Base-by-base conservation (phyloP, 768 basidiomycete genomes). In the Cantharellus anzutake region DNA sequence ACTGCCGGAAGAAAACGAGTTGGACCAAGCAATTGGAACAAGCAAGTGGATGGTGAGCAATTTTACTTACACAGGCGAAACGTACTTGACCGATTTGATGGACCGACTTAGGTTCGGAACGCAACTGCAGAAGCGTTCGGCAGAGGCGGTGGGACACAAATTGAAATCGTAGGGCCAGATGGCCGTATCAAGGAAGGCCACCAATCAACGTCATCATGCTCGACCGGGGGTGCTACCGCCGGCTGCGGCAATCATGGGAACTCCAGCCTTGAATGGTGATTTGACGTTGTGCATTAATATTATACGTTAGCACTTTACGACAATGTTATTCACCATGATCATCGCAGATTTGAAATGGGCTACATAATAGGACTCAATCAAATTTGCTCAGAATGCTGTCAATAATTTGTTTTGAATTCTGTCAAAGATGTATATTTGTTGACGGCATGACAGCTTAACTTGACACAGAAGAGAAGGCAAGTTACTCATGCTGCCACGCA, bases 11-110 rank as follows among this genome's bases (percentile, higher is more conserved):
- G 60, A 69, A 0, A 71, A 73, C 0, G 77, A 77, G 16, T 72
- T 84, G 1, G 80, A 84, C 64, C 73, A 71, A 0, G 72, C 79
- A n/a, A 75, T 86, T 37, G 82, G 80, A 1, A 83, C 79, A 3
- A 73, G 72, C 34, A 80, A 78, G 66, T 83, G 82, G 80, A 76
- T 83, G 72, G 72, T 48, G 44, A 48, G 44, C 29, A 11, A 11
- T 48, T 48, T 48, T 48, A 29, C 29, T 48, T 29, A 48, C 44
- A 11, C 44, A 48, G 44, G 29, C 11, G 44, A 48, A 11, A 29
- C 29, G 29, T 48, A 48, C 29, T 48, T 29, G 29, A 11, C 44
- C 44, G 11, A 11, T 29, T 48, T 29, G 11, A 11, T 29, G 44
- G 11, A 48, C 11, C 29, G 44, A 11, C 44, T 29, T 48, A 48